These are phyloP conservation scores for Gossypium davidsonii DNA, from an alignment of 441 rosid species.

Conservation along the genomic window DNA sequence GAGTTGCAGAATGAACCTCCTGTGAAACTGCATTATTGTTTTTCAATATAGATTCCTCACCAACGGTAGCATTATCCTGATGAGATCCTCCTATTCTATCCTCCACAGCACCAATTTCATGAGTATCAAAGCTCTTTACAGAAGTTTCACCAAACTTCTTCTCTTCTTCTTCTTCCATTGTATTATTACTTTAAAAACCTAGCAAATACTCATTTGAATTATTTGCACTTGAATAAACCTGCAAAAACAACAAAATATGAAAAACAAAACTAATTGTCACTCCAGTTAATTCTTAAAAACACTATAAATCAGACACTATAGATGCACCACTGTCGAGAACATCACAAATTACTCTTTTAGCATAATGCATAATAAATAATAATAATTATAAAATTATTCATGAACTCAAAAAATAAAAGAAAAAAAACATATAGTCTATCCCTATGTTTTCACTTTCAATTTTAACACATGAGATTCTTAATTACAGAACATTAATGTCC, in stretches of 20 bases:
- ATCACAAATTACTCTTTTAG: background rate
- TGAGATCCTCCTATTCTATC: slow-evolving; percentile 33
- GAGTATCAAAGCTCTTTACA: slow-evolving; percentile 19
- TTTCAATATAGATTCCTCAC: slow-evolving; percentile 25
- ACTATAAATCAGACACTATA: background rate
- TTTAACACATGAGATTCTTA: background rate
- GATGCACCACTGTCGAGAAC: background rate
- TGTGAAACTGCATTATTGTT: slow-evolving; percentile 23
- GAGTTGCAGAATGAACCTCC: slow-evolving; percentile 29
- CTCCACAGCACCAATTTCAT: slow-evolving; percentile 27
- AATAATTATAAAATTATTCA: background rate
- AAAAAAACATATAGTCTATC: background rate
- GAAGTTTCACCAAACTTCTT: slow-evolving; percentile 43
- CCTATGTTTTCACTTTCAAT: background rate
- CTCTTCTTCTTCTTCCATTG: slow-evolving; percentile 75
- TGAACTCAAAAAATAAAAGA: background rate
- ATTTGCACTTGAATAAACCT: slow-evolving; percentile 27
- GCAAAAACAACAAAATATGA: background rate
- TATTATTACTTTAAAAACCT: slow-evolving; percentile 20
- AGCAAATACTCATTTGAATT: slow-evolving; percentile 29
- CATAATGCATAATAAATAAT: background rate
- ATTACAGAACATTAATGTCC: background rate
- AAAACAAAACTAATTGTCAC: background rate
- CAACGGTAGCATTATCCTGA: slow-evolving; percentile 22
- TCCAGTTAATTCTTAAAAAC: background rate